Evolutionary conservation across 306 rosid species (phyloP), one percentile per base, ranked within the genome.

Genomic region (Rosa chinensis): DNA sequence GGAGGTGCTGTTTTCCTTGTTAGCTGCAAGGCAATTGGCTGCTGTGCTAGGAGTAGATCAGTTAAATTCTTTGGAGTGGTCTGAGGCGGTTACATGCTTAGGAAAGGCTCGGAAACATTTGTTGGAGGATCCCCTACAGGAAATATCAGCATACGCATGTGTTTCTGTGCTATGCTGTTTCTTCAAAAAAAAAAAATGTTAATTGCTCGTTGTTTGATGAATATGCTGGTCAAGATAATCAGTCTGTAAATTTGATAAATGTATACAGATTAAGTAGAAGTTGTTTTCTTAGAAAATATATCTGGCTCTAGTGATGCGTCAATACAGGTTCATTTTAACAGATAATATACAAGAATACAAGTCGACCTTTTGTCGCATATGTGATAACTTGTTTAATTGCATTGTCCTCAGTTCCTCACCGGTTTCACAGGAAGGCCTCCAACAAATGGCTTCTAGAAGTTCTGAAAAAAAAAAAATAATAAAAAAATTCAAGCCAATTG

Each of bases 71-170:
- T 44, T 45, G 18, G 98, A 89, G 83, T 92, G 98, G 98, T 85
- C 87, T 76, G 90, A 80, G 82, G 94, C 98, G 39, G 78, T 91
- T 75, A 86, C 85, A 77, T 91, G 98, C 89, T 85, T 95, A 72
- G 91, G 94, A 72, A 95, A 88, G 91, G 93, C 98, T 75, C 90
- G 86, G 16, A 86, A 32, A 75, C 78, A 77, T 66, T 92, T 98
- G 99, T 68, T 91, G 74, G 66, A 86, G 85, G 86, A 88, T 80
- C 88, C 91, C 79, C 85, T 95, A 35, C 90, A 88, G 95, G 99
- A 25, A 25, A 25, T 25, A 25, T 25, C 28, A 25, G 28, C 28
- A 25, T 25, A 25, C 28, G 28, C 28, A 25, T 66, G 37, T 20
- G 5, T 55, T 58, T 74, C 56, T 49, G 35, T 16, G 3, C 47